A percentile compares a stretch with the other conserved stretches of the same genome.
Evolutionary conservation across 1,139 yeast species (phyloP).

Genomic region (Yamadazyma aaseri): DNA sequence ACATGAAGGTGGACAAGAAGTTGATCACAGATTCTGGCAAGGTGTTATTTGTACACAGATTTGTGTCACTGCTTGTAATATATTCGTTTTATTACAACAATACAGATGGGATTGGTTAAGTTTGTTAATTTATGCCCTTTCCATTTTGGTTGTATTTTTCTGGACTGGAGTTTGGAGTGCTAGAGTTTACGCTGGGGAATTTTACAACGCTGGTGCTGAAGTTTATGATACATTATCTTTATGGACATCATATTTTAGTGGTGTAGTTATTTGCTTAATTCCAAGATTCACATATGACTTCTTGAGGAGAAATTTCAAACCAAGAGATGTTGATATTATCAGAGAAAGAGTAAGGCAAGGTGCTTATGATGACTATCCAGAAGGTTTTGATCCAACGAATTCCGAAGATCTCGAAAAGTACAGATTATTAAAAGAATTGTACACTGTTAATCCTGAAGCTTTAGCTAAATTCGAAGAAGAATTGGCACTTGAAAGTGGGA

Average conservation of each 20-base stretch:
- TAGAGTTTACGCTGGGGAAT: constrained; percentile 40
- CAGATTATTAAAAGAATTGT: constrained; percentile 36
- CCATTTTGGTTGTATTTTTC: constrained; percentile 52
- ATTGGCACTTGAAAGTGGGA: constrained; percentile 9
- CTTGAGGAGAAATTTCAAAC: constrained; percentile 44
- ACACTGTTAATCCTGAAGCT: constrained; percentile 34
- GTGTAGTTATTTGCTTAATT: constrained; percentile 44
- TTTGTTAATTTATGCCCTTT: constrained; percentile 45
- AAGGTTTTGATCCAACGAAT: constrained; percentile 61
- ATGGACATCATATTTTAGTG: constrained; percentile 54
- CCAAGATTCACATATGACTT: constrained; percentile 56
- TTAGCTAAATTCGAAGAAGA: constrained; percentile 34
- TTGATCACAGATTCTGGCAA: constrained; percentile 61
- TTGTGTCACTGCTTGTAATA: constrained; percentile 52
- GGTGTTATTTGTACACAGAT: constrained; percentile 51
- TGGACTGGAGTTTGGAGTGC: constrained; percentile 67
- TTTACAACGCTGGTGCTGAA: constrained; percentile 56
- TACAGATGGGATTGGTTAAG: constrained; percentile 64
- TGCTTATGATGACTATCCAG: constrained; percentile 41
- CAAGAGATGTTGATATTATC: constrained; percentile 55
- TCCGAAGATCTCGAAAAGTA: constrained; percentile 43
- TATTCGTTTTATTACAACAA: constrained; percentile 55
- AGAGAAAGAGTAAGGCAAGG: constrained; percentile 50
- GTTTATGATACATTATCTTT: constrained; percentile 50
- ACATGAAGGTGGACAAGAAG: constrained; percentile 46